Percentiles rank a stretch among this genome's conserved stretches.
Conservation (phyloP, 106 monocot genomes). For the Acanthochlamys bracteata region DNA sequence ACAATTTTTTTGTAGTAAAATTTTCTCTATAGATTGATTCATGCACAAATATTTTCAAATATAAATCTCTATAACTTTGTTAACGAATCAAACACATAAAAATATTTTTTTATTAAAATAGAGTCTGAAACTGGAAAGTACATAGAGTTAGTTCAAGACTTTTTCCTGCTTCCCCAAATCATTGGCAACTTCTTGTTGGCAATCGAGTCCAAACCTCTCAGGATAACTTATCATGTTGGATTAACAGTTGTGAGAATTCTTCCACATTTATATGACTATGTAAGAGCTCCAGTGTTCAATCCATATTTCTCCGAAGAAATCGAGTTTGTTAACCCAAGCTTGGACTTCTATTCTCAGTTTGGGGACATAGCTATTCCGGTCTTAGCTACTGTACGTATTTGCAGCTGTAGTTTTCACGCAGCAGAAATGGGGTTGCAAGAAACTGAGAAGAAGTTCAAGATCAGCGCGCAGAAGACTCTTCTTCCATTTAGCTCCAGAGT, state of each 20-base stretch:
- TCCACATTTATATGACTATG: slow-evolving; percentile 60
- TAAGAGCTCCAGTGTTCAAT: slow-evolving; percentile 43
- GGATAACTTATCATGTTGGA: slow-evolving; percentile 48
- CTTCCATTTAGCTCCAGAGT: slow-evolving; percentile 42
- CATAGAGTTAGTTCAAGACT: slow-evolving; percentile 55
- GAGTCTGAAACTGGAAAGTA: slow-evolving; percentile 48
- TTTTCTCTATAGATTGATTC: too few species aligned
- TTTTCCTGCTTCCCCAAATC: slow-evolving; percentile 66
- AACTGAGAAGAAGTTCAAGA: slow-evolving; percentile 14
- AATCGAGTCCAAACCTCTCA: slow-evolving; percentile 41
- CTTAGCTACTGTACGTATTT: slow-evolving; percentile 21
- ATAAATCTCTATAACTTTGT: too few species aligned
- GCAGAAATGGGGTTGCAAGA: slow-evolving; percentile 40
- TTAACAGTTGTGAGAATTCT: slow-evolving; percentile 53
- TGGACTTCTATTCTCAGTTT: slow-evolving; percentile 58
- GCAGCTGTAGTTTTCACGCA: slow-evolving; percentile 34
- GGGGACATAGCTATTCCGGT: slow-evolving; percentile 53
- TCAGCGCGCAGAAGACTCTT: slow-evolving; percentile 29
- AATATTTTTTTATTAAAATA: too few species aligned
- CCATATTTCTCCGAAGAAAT: slow-evolving; percentile 35
- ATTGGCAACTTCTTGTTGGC: slow-evolving; percentile 61
- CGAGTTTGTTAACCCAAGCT: slow-evolving; percentile 53
- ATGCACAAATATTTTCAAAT: too few species aligned
- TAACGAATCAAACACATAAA: too few species aligned
- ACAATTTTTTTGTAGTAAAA: too few species aligned